These are phyloP conservation scores for Globisporangium irregulare DNA, from an alignment of 352 stramenopile species.

Conservation along the genomic window DNA sequence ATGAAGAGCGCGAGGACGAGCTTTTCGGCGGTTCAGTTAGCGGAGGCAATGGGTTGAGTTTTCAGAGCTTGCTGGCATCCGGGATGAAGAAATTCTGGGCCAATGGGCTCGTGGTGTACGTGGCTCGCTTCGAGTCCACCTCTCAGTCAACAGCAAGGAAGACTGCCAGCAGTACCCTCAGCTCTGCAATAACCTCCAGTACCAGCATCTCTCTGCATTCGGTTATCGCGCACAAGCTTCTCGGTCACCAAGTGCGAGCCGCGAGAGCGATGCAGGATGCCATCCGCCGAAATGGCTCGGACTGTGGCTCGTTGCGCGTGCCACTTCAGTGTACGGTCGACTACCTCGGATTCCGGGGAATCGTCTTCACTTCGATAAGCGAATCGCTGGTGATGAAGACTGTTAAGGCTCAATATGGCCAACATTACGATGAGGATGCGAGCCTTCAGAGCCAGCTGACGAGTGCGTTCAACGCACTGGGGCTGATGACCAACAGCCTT, in stretches of 20 bases:
- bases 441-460: conserved; percentile 18
- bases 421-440: not conserved
- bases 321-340: conserved; percentile 62
- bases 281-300: conserved; percentile 10
- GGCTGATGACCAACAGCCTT: conserved; percentile 36
- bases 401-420: not conserved
- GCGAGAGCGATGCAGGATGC: conserved; percentile 31
- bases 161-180: conserved; percentile 16
- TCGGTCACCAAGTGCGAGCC: conserved; percentile 53
- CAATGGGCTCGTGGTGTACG: conserved; percentile 37
- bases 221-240: conserved; percentile 26
- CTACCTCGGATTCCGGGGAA: conserved; percentile 50
- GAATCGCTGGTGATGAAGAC: not conserved
- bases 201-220: not conserved
- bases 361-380: conserved; percentile 37
- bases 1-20: not conserved
- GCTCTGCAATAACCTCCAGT: not conserved
- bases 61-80: not conserved
- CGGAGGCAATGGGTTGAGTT: not conserved
- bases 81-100: conserved; percentile 28
- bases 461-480: conserved; percentile 25
- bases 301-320: conserved; percentile 19
- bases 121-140: conserved; percentile 14
- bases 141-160: not conserved
- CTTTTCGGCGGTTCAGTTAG: not conserved